Evolutionary conservation across 2,329 filamentous ascomycete genomes (phyloP).

Genomic region (Lachnellula occidentalis): DNA sequence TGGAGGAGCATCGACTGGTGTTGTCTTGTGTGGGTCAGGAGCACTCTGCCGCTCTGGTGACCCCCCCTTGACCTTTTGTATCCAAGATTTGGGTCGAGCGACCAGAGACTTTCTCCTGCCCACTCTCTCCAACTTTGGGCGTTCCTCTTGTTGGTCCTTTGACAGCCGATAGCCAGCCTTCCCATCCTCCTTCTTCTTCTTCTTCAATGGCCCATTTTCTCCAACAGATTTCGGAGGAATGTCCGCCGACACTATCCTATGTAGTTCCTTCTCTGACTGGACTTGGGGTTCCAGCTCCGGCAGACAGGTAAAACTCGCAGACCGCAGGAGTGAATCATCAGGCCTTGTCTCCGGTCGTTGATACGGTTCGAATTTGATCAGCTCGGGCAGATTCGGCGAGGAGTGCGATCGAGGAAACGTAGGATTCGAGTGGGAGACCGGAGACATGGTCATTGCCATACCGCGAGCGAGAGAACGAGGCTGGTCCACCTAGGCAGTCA

Average conservation of each 20-base stretch:
- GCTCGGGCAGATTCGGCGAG: constrained; percentile 28
- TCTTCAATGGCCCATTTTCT: constrained; percentile 7
- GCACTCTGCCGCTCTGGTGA: constrained; percentile 26
- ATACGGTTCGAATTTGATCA: constrained; percentile 23
- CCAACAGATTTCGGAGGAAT: constrained; percentile 4
- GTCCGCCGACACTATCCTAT: constrained; percentile 16
- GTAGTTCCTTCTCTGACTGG: constrained; percentile 16
- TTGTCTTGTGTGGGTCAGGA: constrained; percentile 14
- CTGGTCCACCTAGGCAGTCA: constrained; percentile 20
- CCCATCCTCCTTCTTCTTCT: constrained; percentile 11
- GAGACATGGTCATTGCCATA: constrained; percentile 28
- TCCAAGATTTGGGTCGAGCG: constrained; percentile 32
- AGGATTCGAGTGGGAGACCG: constrained; percentile 23
- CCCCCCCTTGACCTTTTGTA: constrained; percentile 26
- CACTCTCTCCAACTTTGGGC: constrained; percentile 23
- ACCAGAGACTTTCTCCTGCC: constrained; percentile 31
- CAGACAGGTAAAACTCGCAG: constrained; percentile 55
- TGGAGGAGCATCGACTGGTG: constrained; percentile 33
- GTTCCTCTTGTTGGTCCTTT: constrained; percentile 27
- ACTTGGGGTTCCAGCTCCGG: constrained; percentile 31
- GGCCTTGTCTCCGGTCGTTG: constrained; percentile 14
- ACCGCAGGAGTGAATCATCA: constrained; percentile 39
- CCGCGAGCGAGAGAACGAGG: constrained; percentile 21
- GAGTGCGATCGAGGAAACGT: constrained; percentile 31
- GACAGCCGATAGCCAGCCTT: constrained; percentile 13